Evolutionary conservation across 805 yeast genomes (phyloP).

Genomic region (Schizosaccharomyces osmophilus): DNA sequence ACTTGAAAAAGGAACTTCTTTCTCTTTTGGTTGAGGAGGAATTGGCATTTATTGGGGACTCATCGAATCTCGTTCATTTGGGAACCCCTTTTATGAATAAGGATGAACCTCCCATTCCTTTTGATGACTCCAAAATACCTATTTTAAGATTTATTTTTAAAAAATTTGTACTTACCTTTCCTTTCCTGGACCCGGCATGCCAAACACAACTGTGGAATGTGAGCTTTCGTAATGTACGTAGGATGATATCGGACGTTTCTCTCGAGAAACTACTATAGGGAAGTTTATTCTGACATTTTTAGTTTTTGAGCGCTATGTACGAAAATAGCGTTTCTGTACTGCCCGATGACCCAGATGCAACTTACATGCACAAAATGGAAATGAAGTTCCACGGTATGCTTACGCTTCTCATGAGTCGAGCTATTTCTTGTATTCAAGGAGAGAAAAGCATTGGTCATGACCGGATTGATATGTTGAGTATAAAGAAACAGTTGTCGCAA

Average conservation of each 20-base stretch:
- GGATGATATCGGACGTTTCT: not conserved
- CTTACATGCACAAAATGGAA: not conserved
- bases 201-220: slow-evolving; percentile 52
- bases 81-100: slow-evolving; percentile 40
- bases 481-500: not conserved
- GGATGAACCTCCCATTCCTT: not conserved
- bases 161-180: slow-evolving; percentile 42
- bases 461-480: not conserved
- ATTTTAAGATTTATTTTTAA: slow-evolving; percentile 40
- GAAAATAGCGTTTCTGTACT: not conserved
- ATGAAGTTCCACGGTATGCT: slow-evolving; percentile 2
- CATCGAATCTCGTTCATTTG: slow-evolving; percentile 44
- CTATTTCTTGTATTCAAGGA: not conserved
- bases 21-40: slow-evolving; percentile 39
- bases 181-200: slow-evolving; percentile 32
- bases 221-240: slow-evolving; percentile 34
- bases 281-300: not conserved
- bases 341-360: not conserved
- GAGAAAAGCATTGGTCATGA: not conserved
- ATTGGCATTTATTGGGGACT: slow-evolving; percentile 31
- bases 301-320: not conserved
- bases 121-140: slow-evolving; percentile 29
- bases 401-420: not conserved
- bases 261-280: not conserved
- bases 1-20: slow-evolving; percentile 59